Percentiles rank a stretch among this genome's conserved stretches.
Conservation (phyloP, 345 rosid genomes). For the Noccaea caerulescens region DNA sequence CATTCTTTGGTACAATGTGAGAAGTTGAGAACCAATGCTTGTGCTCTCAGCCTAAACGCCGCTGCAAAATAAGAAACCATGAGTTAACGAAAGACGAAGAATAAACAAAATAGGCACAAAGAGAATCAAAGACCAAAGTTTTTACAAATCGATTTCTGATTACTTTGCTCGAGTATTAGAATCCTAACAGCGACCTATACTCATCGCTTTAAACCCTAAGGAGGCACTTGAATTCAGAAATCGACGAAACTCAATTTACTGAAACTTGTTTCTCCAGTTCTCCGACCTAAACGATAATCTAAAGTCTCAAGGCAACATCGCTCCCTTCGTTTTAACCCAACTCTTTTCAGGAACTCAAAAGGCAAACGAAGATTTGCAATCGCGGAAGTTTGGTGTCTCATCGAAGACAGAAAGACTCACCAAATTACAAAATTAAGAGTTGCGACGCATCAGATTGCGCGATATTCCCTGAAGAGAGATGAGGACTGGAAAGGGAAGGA, state of each 20-base stretch:
- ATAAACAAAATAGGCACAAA: background rate
- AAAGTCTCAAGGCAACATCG: background rate
- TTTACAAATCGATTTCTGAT: conserved; percentile 9
- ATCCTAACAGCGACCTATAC: background rate
- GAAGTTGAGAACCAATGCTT: background rate
- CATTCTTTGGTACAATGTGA: background rate
- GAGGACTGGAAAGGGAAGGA: background rate
- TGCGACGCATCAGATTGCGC: background rate
- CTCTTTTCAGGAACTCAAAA: background rate
- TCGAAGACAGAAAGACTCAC: background rate
- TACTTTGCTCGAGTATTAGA: background rate
- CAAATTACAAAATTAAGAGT: background rate
- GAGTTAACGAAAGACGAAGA: background rate
- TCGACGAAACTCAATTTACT: background rate
- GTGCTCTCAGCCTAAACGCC: conserved; percentile 8
- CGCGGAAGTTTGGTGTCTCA: background rate
- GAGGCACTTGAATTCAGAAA: background rate
- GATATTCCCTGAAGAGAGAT: background rate
- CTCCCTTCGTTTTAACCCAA: background rate
- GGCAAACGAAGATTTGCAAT: background rate
- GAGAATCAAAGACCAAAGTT: background rate
- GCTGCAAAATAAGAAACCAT: background rate
- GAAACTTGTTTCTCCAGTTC: background rate
- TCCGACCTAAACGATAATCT: conserved; percentile 8
- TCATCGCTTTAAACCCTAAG: background rate